Percentiles rank a stretch among this genome's conserved stretches.
These are phyloP conservation scores for Globisporangium yorkense DNA, from an alignment of 352 stramenopile species.

Conservation along the genomic window DNA sequence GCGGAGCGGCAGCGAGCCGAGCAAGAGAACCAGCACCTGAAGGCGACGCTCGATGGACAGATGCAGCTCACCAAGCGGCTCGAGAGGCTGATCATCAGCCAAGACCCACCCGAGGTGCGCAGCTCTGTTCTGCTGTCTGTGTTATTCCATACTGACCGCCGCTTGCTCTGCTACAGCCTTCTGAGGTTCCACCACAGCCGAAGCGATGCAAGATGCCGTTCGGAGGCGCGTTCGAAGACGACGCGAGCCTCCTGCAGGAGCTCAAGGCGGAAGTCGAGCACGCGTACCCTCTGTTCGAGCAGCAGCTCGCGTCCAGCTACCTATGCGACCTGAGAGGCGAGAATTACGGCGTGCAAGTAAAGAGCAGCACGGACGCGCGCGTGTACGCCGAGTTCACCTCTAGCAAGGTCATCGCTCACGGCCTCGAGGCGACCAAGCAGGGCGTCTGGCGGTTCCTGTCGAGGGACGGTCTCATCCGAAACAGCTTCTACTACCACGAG, in stretches of 20 bases:
- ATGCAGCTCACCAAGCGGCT: slow-evolving; percentile 28
- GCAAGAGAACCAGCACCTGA: slow-evolving; percentile 26
- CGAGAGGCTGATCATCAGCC: slow-evolving; percentile 16
- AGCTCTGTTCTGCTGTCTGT: not conserved
- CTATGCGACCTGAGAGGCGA: slow-evolving; percentile 9
- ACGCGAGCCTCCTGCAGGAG: slow-evolving; percentile 25
- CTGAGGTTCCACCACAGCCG: slow-evolving; percentile 1
- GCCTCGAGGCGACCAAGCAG: slow-evolving; percentile 17
- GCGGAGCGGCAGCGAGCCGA: slow-evolving; percentile 20
- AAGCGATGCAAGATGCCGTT: slow-evolving; percentile 17
- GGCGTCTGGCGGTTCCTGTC: slow-evolving; percentile 34
- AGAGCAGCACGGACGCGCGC: slow-evolving; percentile 7
- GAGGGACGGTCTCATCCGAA: slow-evolving; percentile 19
- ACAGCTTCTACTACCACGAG: slow-evolving; percentile 22
- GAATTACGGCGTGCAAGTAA: not conserved
- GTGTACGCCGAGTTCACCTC: slow-evolving; percentile 28
- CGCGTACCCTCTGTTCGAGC: slow-evolving; percentile 14
- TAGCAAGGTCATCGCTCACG: slow-evolving; percentile 28
- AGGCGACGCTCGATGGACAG: slow-evolving; percentile 22
- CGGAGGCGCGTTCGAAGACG: slow-evolving; percentile 5
- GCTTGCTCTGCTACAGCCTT: slow-evolving; percentile 6
- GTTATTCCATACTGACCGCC: not conserved
- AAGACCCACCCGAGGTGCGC: slow-evolving; percentile 16
- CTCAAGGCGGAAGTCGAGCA: slow-evolving; percentile 16
- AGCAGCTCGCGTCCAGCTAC: slow-evolving; percentile 11